Evolutionary conservation across 495 filamentous ascomycete species (phyloP).

Genomic region (Pseudotulostoma volvatum): DNA sequence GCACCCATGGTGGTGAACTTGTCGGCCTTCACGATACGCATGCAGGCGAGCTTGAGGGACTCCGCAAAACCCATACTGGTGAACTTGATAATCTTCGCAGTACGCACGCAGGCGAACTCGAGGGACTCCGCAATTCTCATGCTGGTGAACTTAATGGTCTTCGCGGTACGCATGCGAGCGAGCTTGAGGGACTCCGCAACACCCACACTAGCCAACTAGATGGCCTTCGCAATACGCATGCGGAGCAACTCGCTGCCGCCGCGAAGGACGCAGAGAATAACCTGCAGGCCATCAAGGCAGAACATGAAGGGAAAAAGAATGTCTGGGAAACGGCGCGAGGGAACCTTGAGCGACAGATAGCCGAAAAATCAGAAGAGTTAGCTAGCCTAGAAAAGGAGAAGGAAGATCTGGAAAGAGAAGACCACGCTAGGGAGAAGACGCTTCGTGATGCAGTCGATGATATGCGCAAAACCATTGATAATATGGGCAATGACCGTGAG

Average conservation of each 20-base stretch:
- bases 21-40: constrained; percentile 9
- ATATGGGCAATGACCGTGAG: constrained; percentile 37
- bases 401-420: constrained; percentile 29
- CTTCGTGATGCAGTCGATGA: constrained; percentile 31
- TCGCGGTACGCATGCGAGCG: background rate
- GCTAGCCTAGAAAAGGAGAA: constrained; percentile 29
- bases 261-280: constrained; percentile 21
- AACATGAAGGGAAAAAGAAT: constrained; percentile 20
- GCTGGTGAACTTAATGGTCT: constrained; percentile 17
- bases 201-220: background rate
- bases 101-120: constrained; percentile 17
- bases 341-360: constrained; percentile 20
- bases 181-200: constrained; percentile 2
- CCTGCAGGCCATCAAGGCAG: constrained; percentile 21
- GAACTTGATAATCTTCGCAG: constrained; percentile 10
- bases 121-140: constrained; percentile 9
- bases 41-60: constrained; percentile 16
- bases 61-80: constrained; percentile 8
- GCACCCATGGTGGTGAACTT: constrained; percentile 8
- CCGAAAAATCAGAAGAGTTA: constrained; percentile 24
- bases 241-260: constrained; percentile 14
- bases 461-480: constrained; percentile 35
- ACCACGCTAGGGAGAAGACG: constrained; percentile 32
- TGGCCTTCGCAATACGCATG: constrained; percentile 2
- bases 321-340: constrained; percentile 20